phyloP scores from a whole-genome alignment of 306 rosid genomes.

The Casuarina cunninghamiana region DNA sequence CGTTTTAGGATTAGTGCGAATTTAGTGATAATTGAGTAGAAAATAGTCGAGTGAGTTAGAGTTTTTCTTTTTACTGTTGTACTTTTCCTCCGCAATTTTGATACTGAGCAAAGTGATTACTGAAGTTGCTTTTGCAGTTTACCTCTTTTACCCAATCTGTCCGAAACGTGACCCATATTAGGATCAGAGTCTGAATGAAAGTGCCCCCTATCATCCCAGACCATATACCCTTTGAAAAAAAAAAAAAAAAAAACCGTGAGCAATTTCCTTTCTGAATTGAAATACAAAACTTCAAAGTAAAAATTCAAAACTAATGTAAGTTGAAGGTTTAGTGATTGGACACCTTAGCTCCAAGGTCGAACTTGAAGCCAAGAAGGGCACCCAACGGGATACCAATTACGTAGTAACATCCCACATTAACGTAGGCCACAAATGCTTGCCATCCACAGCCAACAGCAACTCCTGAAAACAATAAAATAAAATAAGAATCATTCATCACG shows the following conservation, averaged over 20 bases:
- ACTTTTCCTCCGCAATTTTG: background rate
- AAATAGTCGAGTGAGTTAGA: too few relatives aligned
- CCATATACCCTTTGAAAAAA: slow-evolving; percentile 46
- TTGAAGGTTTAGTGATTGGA: background rate
- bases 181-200: slow-evolving; percentile 42
- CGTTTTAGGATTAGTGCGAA: too few relatives aligned
- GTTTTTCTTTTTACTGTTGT: too few relatives aligned
- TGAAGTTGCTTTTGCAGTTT: background rate
- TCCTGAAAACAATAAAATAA: slow-evolving; percentile 3
- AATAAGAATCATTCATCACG: background rate
- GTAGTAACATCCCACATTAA: slow-evolving; percentile 54
- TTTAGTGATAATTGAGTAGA: too few relatives aligned
- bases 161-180: slow-evolving; percentile 35
- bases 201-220: slow-evolving; percentile 56
- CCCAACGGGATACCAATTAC: slow-evolving; percentile 47
- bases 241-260: background rate
- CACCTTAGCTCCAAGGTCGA: slow-evolving; percentile 44
- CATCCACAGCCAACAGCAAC: slow-evolving; percentile 69
- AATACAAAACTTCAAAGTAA: background rate
- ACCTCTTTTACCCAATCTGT: slow-evolving; percentile 51
- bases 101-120: background rate
- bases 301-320: too few relatives aligned
- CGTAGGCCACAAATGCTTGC: slow-evolving; percentile 62
- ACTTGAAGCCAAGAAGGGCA: slow-evolving; percentile 49
- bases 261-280: background rate